phyloP scores from a whole-genome alignment of 164 flowering plant genomes.

The Nymphaea thermarum region DNA sequence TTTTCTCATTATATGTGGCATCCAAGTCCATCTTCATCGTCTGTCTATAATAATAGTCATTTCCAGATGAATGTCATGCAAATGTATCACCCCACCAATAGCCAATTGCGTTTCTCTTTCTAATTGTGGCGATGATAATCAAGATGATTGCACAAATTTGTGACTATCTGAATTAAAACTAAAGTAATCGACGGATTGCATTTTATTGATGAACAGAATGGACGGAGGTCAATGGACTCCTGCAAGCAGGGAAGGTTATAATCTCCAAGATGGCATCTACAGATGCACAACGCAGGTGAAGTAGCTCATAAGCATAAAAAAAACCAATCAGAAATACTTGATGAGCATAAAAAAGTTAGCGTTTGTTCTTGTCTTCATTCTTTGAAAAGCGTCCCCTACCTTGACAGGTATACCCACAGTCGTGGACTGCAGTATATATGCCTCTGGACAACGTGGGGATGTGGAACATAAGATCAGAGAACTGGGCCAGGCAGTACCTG shows the following conservation, averaged over 20 bases:
- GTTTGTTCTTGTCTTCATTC: background rate
- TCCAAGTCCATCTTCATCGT: too few relatives aligned
- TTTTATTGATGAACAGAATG: slow-evolving; percentile 37
- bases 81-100: too few relatives aligned
- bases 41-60: too few relatives aligned
- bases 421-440: slow-evolving; percentile 83
- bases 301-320: background rate
- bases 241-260: slow-evolving; percentile 57
- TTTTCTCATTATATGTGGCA: too few relatives aligned
- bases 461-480: slow-evolving; percentile 86
- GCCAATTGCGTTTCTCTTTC: too few relatives aligned
- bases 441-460: slow-evolving; percentile 85
- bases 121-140: too few relatives aligned
- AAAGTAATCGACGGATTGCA: background rate
- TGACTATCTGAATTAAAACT: too few relatives aligned
- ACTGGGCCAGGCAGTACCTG: slow-evolving; percentile 79
- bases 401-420: slow-evolving; percentile 63
- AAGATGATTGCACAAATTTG: too few relatives aligned
- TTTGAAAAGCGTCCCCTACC: background rate
- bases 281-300: slow-evolving; percentile 71
- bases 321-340: background rate
- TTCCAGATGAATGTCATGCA: too few relatives aligned
- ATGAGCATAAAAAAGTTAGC: too few relatives aligned
- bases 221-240: slow-evolving; percentile 76
- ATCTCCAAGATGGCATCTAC: slow-evolving; percentile 59